These are phyloP conservation scores for Blastobotrys americana DNA, from an alignment of 805 yeast genomes.

Conservation along the genomic window DNA sequence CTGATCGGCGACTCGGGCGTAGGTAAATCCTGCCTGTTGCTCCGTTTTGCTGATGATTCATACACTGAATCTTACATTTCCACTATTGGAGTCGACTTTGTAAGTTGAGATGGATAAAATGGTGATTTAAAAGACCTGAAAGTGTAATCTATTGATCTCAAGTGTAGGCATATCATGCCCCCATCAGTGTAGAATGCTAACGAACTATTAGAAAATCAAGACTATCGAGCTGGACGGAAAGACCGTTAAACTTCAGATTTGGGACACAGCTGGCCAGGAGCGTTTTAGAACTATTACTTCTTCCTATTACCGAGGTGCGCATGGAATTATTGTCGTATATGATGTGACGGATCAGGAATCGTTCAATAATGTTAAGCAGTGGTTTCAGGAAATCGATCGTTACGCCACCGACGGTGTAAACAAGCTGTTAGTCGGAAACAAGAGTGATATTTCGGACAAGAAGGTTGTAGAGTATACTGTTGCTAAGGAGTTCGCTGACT, in stretches of 20 bases:
- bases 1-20: constrained; percentile 98
- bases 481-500: constrained; percentile 96
- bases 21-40: constrained; percentile 89
- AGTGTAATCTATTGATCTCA: too few species aligned
- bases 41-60: constrained; percentile 95
- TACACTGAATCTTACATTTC: constrained; percentile 95
- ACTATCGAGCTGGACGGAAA: constrained; percentile 84
- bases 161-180: too few species aligned
- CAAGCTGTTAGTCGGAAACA: constrained; percentile 93
- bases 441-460: constrained; percentile 88
- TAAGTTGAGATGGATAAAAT: constrained; percentile 11
- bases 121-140: too few species aligned
- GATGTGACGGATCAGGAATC: constrained; percentile 89
- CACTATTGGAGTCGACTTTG: constrained; percentile 95
- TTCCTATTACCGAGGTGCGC: constrained; percentile 97
- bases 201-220: constrained; percentile 37
- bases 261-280: constrained; percentile 99
- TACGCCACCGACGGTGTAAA: constrained; percentile 97
- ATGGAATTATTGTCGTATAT: constrained; percentile 94
- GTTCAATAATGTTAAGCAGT: constrained; percentile 92
- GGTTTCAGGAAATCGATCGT: constrained; percentile 98
- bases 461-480: constrained; percentile 92
- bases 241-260: constrained; percentile 93
- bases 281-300: constrained; percentile 96
- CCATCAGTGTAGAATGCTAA: not conserved